Conservation (phyloP, 768 basidiomycete genomes). For the Filobasidium wieringae region DNA sequence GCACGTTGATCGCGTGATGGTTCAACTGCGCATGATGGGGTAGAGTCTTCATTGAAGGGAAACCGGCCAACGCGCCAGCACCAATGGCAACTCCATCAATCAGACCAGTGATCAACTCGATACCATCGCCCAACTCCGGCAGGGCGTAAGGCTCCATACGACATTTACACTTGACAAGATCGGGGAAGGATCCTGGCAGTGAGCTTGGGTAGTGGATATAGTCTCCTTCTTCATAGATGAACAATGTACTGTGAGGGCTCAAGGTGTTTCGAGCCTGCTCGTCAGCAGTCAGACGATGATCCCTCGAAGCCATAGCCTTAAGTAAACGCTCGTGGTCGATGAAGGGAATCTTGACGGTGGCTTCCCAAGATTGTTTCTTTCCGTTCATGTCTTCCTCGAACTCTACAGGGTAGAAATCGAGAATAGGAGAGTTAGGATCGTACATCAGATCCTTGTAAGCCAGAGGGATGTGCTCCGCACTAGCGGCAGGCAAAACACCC, state of each 20-base stretch:
- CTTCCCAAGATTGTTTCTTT: slow-evolving; percentile 98
- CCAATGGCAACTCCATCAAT: slow-evolving; percentile 81
- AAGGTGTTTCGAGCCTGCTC: slow-evolving; percentile 64
- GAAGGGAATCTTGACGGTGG: slow-evolving; percentile 96
- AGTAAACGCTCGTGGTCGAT: slow-evolving; percentile 72
- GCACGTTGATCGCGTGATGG: slow-evolving; percentile 83
- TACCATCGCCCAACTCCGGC: slow-evolving; percentile 63
- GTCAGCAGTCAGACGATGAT: slow-evolving; percentile 61
- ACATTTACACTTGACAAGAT: slow-evolving; percentile 67
- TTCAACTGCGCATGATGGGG: slow-evolving; percentile 65
- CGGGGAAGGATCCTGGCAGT: slow-evolving; percentile 86
- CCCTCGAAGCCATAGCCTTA: slow-evolving; percentile 71
- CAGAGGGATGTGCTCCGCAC: slow-evolving; percentile 72
- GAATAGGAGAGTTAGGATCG: slow-evolving; percentile 67
- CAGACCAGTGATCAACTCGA: slow-evolving; percentile 74
- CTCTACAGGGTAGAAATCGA: slow-evolving; percentile 85
- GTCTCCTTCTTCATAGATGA: slow-evolving; percentile 55
- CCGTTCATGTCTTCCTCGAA: slow-evolving; percentile 93
- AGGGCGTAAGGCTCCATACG: slow-evolving; percentile 71
- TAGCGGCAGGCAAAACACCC: slow-evolving; percentile 89
- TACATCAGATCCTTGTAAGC: slow-evolving; percentile 90
- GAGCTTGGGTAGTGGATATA: slow-evolving; percentile 76
- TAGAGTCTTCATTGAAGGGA: slow-evolving; percentile 86
- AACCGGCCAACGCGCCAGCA: slow-evolving; percentile 75
- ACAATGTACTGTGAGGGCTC: slow-evolving; percentile 63